Evolutionary conservation across 176 grass and related monocot genomes (phyloP).

Genomic region (Zea luxurians): DNA sequence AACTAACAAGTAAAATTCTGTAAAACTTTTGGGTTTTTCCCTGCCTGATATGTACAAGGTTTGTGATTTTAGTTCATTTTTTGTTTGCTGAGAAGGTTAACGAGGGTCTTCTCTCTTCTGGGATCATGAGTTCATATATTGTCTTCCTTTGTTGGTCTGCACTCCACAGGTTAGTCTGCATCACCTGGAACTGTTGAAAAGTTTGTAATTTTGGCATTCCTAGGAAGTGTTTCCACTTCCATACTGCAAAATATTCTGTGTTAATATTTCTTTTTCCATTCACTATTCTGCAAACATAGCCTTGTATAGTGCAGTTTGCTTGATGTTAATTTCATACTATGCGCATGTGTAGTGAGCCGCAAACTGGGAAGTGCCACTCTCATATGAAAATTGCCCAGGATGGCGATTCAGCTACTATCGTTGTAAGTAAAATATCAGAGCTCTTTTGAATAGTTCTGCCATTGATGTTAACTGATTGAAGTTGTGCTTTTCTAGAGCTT

Average conservation of each 20-base stretch:
- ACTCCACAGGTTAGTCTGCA: slow-evolving; percentile 62
- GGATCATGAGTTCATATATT: slow-evolving; percentile 78
- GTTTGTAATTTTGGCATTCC: not conserved
- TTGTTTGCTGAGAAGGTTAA: slow-evolving; percentile 60
- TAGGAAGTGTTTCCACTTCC: not conserved
- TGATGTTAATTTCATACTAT: not conserved
- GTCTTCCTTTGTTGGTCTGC: slow-evolving; percentile 96
- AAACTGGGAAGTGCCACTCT: slow-evolving; percentile 56
- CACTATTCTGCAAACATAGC: not conserved
- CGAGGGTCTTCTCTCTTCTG: slow-evolving; percentile 83
- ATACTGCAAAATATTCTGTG: not conserved
- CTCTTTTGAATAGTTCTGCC: not conserved
- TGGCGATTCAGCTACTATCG: slow-evolving; percentile 62
- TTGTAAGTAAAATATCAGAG: slow-evolving; percentile 45
- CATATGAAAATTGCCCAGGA: slow-evolving; percentile 50
- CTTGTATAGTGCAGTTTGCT: slow-evolving; percentile 8
- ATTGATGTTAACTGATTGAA: not conserved
- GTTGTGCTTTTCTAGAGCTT: slow-evolving; percentile 64
- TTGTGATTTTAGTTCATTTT: slow-evolving; percentile 11
- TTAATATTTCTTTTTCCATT: not conserved
- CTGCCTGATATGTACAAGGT: slow-evolving; percentile 4
- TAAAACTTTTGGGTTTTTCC: not conserved
- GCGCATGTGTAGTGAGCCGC: slow-evolving; percentile 58
- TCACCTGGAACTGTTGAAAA: not conserved
- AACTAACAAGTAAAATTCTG: not conserved